Base-by-base conservation (phyloP, 352 stramenopile species). In the Globisporangium paddicum region DNA sequence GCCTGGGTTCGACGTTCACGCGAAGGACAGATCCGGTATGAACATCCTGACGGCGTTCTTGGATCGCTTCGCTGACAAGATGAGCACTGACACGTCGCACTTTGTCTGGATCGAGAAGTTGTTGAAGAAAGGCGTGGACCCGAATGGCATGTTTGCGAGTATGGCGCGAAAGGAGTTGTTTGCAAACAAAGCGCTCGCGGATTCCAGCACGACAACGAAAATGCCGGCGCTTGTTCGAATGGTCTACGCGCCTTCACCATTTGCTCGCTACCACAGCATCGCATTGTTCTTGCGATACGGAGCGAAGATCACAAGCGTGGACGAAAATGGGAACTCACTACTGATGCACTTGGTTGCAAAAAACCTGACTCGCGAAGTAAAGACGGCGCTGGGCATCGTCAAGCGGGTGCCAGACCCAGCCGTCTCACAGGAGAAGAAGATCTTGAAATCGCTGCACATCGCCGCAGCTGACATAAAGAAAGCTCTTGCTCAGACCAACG, bases 291-390 rank as follows among this genome's bases (percentile, higher is more conserved):
- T 90, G 7, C 73, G 73, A 8, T 84, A 87, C 38, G 77, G 77
- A 13, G 77, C 82, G 0, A 87, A 88, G 50, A 48, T 89, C 5
- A 66, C 69, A 5, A 56, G 54, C 2, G 45, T 55, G 9, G 82
- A 93, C 38, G 75, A 59, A 35, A 72, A 73, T 4, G 78, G 80
- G 11, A 86, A 90, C 55, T 86, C 69, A 5, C 18, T 82, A 1
- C 51, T 89, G n/a, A 85, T 83, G 67, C 82, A 93, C 55, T 58
- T 89, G 21, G 67, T 75, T 3, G 64, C 70, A 0, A 66, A 63
- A 13, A 93, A 93, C 30, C 59, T 87, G 18, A 30, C 72, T 26
- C 45, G 50, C 2, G 79, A 89, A 59, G 63, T 73, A 19, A 67
- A 70, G 25, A 66, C 89, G 6, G 66, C 64, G 1, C 56, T 89